phyloP scores from a whole-genome alignment of 805 yeast species.

The Ogataea polymorpha region DNA sequence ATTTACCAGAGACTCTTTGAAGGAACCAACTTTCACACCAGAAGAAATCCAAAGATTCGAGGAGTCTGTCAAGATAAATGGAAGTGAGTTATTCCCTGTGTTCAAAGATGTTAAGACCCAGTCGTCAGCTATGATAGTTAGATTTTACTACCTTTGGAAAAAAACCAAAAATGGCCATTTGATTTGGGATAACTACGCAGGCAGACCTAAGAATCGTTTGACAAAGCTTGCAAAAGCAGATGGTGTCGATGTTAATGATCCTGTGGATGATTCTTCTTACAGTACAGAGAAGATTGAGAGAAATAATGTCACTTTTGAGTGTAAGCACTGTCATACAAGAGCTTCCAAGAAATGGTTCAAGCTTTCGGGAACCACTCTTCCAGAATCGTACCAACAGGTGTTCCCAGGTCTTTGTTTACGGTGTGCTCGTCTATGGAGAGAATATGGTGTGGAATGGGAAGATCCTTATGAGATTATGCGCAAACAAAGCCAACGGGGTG shows the following conservation, averaged over 20 bases:
- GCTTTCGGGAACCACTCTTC: conserved; percentile 57
- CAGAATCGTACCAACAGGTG: conserved; percentile 32
- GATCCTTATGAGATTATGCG: conserved; percentile 65
- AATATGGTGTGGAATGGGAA: conserved; percentile 87
- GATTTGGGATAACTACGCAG: conserved; percentile 82
- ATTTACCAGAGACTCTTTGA: conserved; percentile 55
- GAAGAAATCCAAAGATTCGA: conserved; percentile 71
- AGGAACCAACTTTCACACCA: conserved; percentile 71
- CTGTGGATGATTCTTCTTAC: conserved; percentile 69
- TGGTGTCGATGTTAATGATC: conserved; percentile 44
- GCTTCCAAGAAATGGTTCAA: conserved; percentile 64
- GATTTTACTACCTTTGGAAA: conserved; percentile 91
- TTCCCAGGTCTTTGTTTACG: conserved; percentile 71
- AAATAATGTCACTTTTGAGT: conserved; percentile 45
- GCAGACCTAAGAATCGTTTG: conserved; percentile 59
- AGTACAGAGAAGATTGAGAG: conserved; percentile 49
- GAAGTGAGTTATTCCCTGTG: conserved; percentile 77
- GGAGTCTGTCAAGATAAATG: conserved; percentile 65
- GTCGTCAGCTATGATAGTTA: conserved; percentile 71
- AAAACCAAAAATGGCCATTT: conserved; percentile 70
- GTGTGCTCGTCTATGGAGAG: conserved; percentile 89
- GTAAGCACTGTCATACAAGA: conserved; percentile 69
- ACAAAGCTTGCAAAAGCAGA: conserved; percentile 39
- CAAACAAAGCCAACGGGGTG: conserved; percentile 41
- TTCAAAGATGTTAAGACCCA: conserved; percentile 70